Evolutionary conservation across 176 grass and related monocot genomes (phyloP), one percentile per base, ranked within the genome.

Genomic region (Carex littledalei): DNA sequence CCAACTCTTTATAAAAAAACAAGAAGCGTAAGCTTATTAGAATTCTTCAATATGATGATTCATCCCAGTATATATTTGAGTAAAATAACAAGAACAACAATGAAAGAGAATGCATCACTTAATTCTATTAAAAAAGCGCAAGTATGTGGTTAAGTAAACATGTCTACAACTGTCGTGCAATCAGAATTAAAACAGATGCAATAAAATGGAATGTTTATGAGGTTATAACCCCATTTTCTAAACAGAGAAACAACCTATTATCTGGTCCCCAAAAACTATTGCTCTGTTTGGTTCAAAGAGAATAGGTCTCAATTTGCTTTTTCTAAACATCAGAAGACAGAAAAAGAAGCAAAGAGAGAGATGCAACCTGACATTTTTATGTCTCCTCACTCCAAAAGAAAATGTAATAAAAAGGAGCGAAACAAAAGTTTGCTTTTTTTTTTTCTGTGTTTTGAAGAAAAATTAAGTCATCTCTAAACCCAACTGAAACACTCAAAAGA

Each of bases 1-100:
- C 92, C 94, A 0, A 92, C 94, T 55, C 87, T 94, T 54, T 20
- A 83, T n/a, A 72, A 43, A 47, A 47, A 74, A 43, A 74, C 22
- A 45, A 21, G 54, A 65, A 32, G 6, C 2, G 31, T 31, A 78
- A 60, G 53, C 55, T 29, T 53, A 81, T 79, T 52, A 86, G 24
- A 71, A 41, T 39, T 45, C 12, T 79, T 79, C 9, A 49, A 49
- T 11, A 49, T 49, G 9, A 49, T 49, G 47, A 49, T 49, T 49
- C 15, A 50, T 35, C 11, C 39, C 17, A 86, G 35, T 34, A 35
- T 53, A 47, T 67, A 56, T 55, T 16, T 12, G 6, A 56, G 24
- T 32, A 22, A 14, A 78, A 6, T 34, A 34, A 56, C 17, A 32
- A 56, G 49, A 29, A 54, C 21, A 54, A 29, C 9, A 55, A 14